Conservation (phyloP, 345 rosid species). For the Bruguiera parviflora region DNA sequence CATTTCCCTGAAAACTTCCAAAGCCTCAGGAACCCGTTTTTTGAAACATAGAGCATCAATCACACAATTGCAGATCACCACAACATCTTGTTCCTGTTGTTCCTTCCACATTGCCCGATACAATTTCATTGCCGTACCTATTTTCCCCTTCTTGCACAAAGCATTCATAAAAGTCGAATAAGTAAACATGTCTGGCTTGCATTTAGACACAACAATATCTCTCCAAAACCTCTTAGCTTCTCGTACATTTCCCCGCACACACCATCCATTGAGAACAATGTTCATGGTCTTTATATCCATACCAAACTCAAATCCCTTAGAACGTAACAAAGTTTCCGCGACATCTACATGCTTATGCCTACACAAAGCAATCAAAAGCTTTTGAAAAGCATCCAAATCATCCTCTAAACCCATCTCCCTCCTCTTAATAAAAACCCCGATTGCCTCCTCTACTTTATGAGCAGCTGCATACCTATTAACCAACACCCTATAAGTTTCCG, state of each 20-base stretch:
- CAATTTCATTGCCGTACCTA: conserved; percentile 64
- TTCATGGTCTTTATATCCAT: conserved; percentile 55
- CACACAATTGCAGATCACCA: conserved; percentile 58
- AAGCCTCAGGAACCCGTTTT: conserved; percentile 74
- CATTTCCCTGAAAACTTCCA: conserved; percentile 52
- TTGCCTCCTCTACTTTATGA: conserved; percentile 60
- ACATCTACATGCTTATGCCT: conserved; percentile 75
- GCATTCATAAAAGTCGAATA: conserved; percentile 66
- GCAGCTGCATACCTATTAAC: conserved; percentile 67
- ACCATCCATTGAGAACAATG: conserved; percentile 81
- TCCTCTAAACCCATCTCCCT: conserved; percentile 48
- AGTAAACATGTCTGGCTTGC: conserved; percentile 58
- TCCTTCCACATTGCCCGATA: conserved; percentile 65
- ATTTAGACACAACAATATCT: conserved; percentile 54
- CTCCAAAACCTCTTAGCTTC: conserved; percentile 93
- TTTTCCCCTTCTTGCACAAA: conserved; percentile 74
- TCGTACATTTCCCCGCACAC: conserved; percentile 63
- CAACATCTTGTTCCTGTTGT: conserved; percentile 56
- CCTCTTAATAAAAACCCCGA: conserved; percentile 47
- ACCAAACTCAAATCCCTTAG: conserved; percentile 44
- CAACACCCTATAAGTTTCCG: conserved; percentile 44
- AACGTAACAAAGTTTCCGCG: conserved; percentile 55
- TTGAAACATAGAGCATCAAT: conserved; percentile 88
- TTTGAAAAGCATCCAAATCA: conserved; percentile 55
- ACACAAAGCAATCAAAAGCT: conserved; percentile 68